Percentiles rank a stretch among this genome's conserved stretches.
Conservation (phyloP, 2,329 filamentous ascomycete genomes). For the Fusarium sp. region DNA sequence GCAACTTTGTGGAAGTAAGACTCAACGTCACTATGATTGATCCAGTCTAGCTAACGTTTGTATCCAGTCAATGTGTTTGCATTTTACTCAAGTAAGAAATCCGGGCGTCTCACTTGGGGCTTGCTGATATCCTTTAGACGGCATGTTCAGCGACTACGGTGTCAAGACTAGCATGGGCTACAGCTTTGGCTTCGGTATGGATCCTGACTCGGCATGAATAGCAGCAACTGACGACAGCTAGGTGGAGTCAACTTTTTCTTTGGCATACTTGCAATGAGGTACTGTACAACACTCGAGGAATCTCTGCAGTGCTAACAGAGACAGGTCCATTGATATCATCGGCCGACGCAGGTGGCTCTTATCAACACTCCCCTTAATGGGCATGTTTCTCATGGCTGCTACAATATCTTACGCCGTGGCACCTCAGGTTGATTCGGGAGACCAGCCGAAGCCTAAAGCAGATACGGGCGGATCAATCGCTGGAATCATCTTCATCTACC, state of each 20-base stretch:
- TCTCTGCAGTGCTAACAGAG: not conserved
- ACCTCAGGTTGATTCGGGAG: constrained; percentile 12
- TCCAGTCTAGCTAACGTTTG: not conserved
- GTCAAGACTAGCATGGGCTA: constrained; percentile 32
- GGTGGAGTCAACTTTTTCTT: constrained; percentile 52
- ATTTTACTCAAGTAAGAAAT: constrained; percentile 53
- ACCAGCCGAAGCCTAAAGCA: not conserved
- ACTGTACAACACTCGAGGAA: accelerated
- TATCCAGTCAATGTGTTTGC: constrained; percentile 48
- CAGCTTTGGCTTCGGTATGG: constrained; percentile 44
- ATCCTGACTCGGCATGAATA: not conserved
- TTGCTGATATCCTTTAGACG: constrained; percentile 12
- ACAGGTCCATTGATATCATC: constrained; percentile 47
- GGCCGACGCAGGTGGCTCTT: constrained; percentile 56
- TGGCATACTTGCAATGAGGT: constrained; percentile 48
- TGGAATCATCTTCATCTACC: constrained; percentile 30
- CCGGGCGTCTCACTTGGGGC: accelerated
- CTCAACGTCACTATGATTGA: accelerated
- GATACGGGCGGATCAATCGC: not conserved
- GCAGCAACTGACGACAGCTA: not conserved
- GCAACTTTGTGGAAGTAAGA: constrained; percentile 43
- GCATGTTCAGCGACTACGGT: constrained; percentile 26
- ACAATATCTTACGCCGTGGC: constrained; percentile 13
- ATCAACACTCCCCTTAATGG: constrained; percentile 55
- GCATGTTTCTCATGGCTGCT: constrained; percentile 20